Percentiles rank a stretch among this genome's conserved stretches.
Evolutionary conservation across 345 rosid species (phyloP).

Genomic region (Erysimum cheiranthoides): DNA sequence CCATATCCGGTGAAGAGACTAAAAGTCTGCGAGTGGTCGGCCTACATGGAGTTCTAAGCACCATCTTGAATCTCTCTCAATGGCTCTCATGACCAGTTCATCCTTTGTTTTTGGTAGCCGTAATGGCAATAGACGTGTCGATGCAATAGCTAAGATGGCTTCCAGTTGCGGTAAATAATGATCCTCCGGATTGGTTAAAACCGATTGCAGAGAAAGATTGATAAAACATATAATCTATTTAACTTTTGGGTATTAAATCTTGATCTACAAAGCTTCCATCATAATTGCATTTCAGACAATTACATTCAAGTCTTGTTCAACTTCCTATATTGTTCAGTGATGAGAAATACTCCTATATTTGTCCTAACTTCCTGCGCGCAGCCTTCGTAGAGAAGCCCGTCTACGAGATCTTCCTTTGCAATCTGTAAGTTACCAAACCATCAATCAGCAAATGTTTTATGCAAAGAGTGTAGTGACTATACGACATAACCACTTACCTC

Average conservation of each 20-base stretch:
- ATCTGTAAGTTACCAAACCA: conserved; percentile 24
- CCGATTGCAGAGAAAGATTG: neutral
- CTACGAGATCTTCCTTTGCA: conserved; percentile 24
- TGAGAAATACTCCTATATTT: neutral
- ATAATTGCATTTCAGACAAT: neutral
- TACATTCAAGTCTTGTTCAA: neutral
- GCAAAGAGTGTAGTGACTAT: neutral
- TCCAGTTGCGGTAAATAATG: neutral
- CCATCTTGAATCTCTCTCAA: neutral
- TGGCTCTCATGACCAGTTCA: neutral
- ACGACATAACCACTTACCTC: conserved; percentile 46
- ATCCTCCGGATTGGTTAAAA: neutral
- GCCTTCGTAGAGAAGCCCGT: conserved; percentile 21
- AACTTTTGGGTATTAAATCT: neutral
- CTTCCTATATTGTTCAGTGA: neutral
- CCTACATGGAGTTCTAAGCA: neutral
- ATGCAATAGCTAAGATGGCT: neutral
- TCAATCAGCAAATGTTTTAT: neutral
- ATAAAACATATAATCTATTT: neutral
- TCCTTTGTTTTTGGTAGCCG: neutral
- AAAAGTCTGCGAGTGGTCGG: neutral
- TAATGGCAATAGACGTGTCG: neutral
- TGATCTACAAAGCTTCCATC: neutral
- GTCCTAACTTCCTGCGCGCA: neutral
- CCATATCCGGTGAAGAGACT: neutral